Evolutionary conservation across 208 protist genomes (phyloP).

Genomic region (Wallacemonas sp.): DNA sequence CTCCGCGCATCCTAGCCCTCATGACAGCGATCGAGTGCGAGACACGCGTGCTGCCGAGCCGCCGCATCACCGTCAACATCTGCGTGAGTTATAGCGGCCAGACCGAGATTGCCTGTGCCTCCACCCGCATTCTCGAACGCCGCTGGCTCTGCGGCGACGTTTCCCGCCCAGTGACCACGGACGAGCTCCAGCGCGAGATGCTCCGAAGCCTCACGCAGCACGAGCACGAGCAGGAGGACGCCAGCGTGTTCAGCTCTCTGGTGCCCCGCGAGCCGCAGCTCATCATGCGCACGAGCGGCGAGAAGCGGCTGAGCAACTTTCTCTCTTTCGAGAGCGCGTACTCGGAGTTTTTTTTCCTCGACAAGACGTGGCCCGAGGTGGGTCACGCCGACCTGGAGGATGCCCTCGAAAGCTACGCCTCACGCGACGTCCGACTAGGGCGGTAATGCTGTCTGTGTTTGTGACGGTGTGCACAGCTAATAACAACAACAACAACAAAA

Average conservation of each 20-base stretch:
- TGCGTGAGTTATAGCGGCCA: slow-evolving; percentile 91
- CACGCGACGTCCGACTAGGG: slow-evolving; percentile 50
- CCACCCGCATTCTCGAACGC: slow-evolving; percentile 45
- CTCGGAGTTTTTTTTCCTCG: slow-evolving; percentile 77
- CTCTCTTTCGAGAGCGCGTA: slow-evolving; percentile 89
- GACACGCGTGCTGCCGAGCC: slow-evolving; percentile 41
- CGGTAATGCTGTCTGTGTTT: slow-evolving; percentile 24
- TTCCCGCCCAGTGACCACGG: slow-evolving; percentile 34
- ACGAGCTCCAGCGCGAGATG: slow-evolving; percentile 71
- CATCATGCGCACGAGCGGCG: slow-evolving; percentile 84
- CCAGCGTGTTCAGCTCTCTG: slow-evolving; percentile 32
- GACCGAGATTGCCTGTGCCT: slow-evolving; percentile 65
- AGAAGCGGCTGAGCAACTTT: slow-evolving; percentile 89
- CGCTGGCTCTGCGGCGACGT: slow-evolving; percentile 4
- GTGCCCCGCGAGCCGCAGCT: slow-evolving; percentile 69
- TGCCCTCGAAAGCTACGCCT: slow-evolving; percentile 47
- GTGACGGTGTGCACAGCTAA: too few relatives aligned
- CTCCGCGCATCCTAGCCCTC: slow-evolving; percentile 46
- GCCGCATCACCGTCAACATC: slow-evolving; percentile 79
- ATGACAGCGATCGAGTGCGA: slow-evolving; percentile 77
- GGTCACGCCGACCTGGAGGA: slow-evolving; percentile 42
- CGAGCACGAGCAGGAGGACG: slow-evolving; percentile 54
- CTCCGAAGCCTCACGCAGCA: slow-evolving; percentile 82
- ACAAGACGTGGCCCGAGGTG: slow-evolving; percentile 85
- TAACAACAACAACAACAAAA: background rate